Conservation (phyloP, 108 stramenopile genomes). For the Skeletonema menzelii region DNA sequence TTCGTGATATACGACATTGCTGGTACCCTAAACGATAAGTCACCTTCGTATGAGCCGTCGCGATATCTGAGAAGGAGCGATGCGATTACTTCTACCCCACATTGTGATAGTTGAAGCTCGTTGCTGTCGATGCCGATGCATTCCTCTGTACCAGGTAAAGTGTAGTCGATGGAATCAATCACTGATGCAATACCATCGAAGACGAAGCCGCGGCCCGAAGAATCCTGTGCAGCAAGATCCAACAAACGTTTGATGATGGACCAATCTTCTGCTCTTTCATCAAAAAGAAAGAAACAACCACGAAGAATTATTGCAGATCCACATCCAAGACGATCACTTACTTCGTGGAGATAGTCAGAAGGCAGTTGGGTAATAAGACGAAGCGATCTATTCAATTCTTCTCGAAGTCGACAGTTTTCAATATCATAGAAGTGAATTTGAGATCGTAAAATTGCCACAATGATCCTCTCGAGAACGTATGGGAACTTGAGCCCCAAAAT, state of each 20-base stretch:
- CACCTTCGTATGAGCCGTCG: constrained; percentile 63
- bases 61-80: constrained; percentile 64
- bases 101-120: constrained; percentile 42
- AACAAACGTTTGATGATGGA: constrained; percentile 63
- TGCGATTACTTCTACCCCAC: constrained; percentile 53
- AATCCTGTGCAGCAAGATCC: constrained; percentile 59
- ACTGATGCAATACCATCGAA: constrained; percentile 85
- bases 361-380: constrained; percentile 53
- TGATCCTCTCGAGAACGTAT: constrained; percentile 72
- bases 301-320: constrained; percentile 79
- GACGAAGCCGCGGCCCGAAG: constrained; percentile 62
- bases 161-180: constrained; percentile 64
- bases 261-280: constrained; percentile 70
- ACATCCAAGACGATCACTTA: constrained; percentile 78
- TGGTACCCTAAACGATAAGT: constrained; percentile 58
- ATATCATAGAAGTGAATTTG: constrained; percentile 78
- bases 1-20: constrained; percentile 80
- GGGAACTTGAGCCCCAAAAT: constrained; percentile 48
- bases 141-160: constrained; percentile 30
- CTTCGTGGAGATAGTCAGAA: constrained; percentile 45
- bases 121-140: constrained; percentile 18
- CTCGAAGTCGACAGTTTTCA: constrained; percentile 53
- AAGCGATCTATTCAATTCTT: constrained; percentile 53
- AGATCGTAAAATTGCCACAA: constrained; percentile 72
- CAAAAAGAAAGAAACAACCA: constrained; percentile 57